A percentile compares a stretch with the other conserved stretches of the same genome.
Conservation (phyloP, 2,329 filamentous ascomycete species). For the Beauveria sp. region DNA sequence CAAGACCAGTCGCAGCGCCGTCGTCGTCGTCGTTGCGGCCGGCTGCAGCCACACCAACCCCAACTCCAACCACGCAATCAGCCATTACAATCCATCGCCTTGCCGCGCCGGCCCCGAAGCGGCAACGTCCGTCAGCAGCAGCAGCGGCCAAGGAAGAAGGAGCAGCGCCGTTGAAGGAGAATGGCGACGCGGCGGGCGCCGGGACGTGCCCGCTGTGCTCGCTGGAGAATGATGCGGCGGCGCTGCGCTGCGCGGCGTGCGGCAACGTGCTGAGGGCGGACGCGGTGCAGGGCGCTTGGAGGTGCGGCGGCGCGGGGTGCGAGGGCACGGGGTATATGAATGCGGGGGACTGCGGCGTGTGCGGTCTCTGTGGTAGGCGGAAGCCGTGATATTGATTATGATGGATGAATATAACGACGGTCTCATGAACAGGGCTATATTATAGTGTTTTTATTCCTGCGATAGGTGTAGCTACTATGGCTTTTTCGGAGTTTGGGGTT, state of each 20-base stretch:
- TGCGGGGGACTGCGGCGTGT: constrained; percentile 59
- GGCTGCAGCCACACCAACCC: not conserved
- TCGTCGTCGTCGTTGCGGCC: too few relatives aligned
- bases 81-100: not conserved
- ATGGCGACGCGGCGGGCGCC: not conserved
- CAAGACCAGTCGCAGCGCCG: not conserved
- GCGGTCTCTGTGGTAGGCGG: constrained; percentile 56
- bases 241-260: constrained; percentile 60
- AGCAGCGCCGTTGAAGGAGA: not conserved
- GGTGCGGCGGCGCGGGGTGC: constrained; percentile 51
- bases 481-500: too few relatives aligned
- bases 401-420: not conserved
- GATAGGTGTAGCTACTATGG: not conserved
- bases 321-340: constrained; percentile 54
- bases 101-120: not conserved
- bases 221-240: constrained; percentile 46
- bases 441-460: not conserved
- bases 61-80: not conserved
- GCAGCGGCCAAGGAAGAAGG: not conserved
- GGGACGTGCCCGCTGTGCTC: constrained; percentile 57
- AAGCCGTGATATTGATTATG: not conserved
- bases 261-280: constrained; percentile 56
- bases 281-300: constrained; percentile 53
- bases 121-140: not conserved
- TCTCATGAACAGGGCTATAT: not conserved